Evolutionary conservation across 441 rosid species (phyloP), one percentile per base, ranked within the genome.

Genomic region (Theobroma grandiflorum): DNA sequence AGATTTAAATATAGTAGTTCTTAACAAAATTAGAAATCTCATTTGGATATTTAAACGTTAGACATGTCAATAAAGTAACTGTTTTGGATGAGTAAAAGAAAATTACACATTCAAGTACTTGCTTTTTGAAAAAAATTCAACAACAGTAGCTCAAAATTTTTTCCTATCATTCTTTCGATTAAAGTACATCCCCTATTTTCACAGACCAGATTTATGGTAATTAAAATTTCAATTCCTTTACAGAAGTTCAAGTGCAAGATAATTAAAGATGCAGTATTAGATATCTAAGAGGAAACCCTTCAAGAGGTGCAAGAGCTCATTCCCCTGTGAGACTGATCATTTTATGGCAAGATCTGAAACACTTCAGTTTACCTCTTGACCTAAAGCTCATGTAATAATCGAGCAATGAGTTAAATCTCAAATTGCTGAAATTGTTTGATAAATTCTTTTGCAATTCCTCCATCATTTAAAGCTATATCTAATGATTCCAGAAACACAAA

Each of bases 401-500:
- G 4, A 53, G 63, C 63, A 72, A 72, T 52, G 76, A 35, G 42
- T 55, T 72, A 61, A 72, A 52, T 53, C 33, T 35, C 31, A 72
- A 52, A 37, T 53, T 72, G 31, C 31, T 53, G 11, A 18, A 70
- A 49, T 49, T 70, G 31, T 53, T 50, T 53, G 33, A 53, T 55
- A 35, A 72, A 2, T 52, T 72, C 16, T 58, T 58, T 42, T 22
- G 63, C 38, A 42, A 55, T 74, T 74, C 52, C 10, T 52, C 61
- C 42, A 38, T 20, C 55, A 72, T 72, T 72, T 72, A 72, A 6
- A n/a, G 43, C 63, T 53, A 53, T n/a, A 55, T 18, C 65, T 57
- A 73, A 73, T n/a, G 63, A 73, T 53, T 72, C 63, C 7, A 68
- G 42, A 40, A 52, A 67, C 74, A 53, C 35, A 68, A 59, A 31